These are phyloP conservation scores for Ceratocystis lukuohia DNA, from an alignment of 2,329 filamentous ascomycete species.

Conservation along the genomic window DNA sequence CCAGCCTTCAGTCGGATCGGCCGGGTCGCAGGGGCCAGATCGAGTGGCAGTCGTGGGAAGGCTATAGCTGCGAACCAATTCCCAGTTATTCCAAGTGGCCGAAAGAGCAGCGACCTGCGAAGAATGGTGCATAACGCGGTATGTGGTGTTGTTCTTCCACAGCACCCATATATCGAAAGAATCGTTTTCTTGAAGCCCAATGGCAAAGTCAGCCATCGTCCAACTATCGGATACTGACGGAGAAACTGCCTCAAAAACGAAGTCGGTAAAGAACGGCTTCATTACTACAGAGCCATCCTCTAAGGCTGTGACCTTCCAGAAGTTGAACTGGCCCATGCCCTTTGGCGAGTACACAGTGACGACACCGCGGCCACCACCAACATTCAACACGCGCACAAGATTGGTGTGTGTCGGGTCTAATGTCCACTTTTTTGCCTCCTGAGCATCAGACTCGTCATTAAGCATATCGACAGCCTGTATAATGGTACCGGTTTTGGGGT, in stretches of 20 bases:
- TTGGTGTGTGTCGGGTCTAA: slow-evolving; percentile 69
- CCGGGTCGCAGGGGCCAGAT: slow-evolving; percentile 49
- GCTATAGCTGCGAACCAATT: slow-evolving; percentile 49
- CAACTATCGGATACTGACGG: slow-evolving; percentile 62
- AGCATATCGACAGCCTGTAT: slow-evolving; percentile 67
- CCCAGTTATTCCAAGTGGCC: slow-evolving; percentile 58
- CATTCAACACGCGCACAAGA: slow-evolving; percentile 58
- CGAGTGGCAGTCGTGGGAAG: slow-evolving; percentile 38
- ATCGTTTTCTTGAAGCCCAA: slow-evolving; percentile 42
- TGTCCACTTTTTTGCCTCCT: slow-evolving; percentile 58
- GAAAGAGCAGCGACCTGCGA: slow-evolving; percentile 54
- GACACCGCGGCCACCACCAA: slow-evolving; percentile 37
- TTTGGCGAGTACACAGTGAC: slow-evolving; percentile 80
- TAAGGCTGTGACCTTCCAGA: slow-evolving; percentile 63
- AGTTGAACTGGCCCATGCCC: slow-evolving; percentile 81
- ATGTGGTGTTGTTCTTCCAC: slow-evolving; percentile 75
- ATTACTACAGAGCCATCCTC: slow-evolving; percentile 51
- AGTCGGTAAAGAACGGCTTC: slow-evolving; percentile 55
- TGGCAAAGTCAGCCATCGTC: slow-evolving; percentile 64
- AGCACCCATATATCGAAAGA: slow-evolving; percentile 57
- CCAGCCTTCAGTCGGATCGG: slow-evolving; percentile 73
- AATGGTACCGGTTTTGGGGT: slow-evolving; percentile 65
- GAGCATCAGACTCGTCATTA: slow-evolving; percentile 48
- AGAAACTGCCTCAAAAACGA: slow-evolving; percentile 43
- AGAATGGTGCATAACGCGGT: slow-evolving; percentile 58